These are phyloP conservation scores for Forsythia viridissima DNA, from an alignment of 257 asterid genomes.

Conservation along the genomic window DNA sequence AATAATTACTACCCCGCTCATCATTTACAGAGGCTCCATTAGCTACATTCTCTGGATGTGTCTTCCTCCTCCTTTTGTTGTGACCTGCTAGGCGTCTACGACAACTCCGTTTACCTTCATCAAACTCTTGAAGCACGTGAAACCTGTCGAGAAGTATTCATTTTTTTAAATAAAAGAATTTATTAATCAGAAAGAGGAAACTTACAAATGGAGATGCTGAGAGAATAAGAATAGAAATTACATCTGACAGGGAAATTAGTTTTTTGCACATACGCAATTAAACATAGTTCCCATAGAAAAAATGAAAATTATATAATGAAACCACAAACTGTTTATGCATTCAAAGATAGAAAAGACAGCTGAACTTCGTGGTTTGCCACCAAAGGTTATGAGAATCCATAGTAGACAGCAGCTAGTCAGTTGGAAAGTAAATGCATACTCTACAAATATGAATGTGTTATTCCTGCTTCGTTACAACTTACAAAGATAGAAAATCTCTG, in stretches of 20 bases:
- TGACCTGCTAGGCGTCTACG: slow-evolving; percentile 96
- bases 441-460: background rate
- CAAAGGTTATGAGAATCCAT: background rate
- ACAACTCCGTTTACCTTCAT: slow-evolving; percentile 94
- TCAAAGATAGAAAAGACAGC: background rate
- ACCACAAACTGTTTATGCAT: background rate
- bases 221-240: background rate
- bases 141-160: slow-evolving; percentile 49
- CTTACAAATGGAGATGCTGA: background rate
- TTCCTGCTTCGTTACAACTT: background rate
- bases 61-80: slow-evolving; percentile 81
- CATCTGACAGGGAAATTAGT: background rate
- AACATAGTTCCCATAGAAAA: too few species aligned
- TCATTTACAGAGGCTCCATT: slow-evolving; percentile 47
- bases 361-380: background rate
- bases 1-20: slow-evolving; percentile 67
- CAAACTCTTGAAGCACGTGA: slow-evolving; percentile 87
- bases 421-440: background rate
- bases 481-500: background rate
- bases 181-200: too few species aligned
- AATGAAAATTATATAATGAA: background rate
- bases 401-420: background rate
- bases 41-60: slow-evolving; percentile 73
- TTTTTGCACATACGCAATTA: too few species aligned
- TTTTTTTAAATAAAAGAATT: background rate